These are phyloP conservation scores for Phycomyces nitens DNA, from an alignment of 192 early-diverging fungal species.

Conservation along the genomic window DNA sequence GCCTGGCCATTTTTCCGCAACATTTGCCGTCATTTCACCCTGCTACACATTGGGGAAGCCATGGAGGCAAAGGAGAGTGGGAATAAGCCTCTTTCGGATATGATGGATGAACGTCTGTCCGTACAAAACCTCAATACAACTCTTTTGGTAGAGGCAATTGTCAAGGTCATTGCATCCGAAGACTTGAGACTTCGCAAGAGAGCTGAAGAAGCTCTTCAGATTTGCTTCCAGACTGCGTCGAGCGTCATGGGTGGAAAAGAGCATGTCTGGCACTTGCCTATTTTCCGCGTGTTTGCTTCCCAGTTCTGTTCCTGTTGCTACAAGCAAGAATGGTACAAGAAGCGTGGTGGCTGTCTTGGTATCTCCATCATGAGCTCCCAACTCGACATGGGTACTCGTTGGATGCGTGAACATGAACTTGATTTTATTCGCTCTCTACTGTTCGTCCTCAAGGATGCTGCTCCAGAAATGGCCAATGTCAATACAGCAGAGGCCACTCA, in stretches of 20 bases:
- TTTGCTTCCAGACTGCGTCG: slow-evolving; percentile 59
- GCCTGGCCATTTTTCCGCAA: slow-evolving; percentile 63
- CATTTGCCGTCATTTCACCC: slow-evolving; percentile 71
- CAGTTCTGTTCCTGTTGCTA: slow-evolving; percentile 92
- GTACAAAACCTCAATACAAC: slow-evolving; percentile 54
- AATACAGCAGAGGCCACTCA: slow-evolving; percentile 72
- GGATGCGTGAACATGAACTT: slow-evolving; percentile 92
- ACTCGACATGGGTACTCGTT: slow-evolving; percentile 79
- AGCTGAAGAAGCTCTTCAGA: slow-evolving; percentile 62
- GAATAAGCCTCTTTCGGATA: slow-evolving; percentile 40
- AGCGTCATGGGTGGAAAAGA: slow-evolving; percentile 58
- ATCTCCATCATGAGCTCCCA: slow-evolving; percentile 80
- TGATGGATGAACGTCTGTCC: slow-evolving; percentile 46
- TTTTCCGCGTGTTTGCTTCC: slow-evolving; percentile 77
- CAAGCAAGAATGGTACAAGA: slow-evolving; percentile 79
- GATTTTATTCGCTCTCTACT: slow-evolving; percentile 92
- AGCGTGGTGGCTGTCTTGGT: slow-evolving; percentile 87
- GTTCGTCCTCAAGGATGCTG: slow-evolving; percentile 91
- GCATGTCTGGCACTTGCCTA: slow-evolving; percentile 57
- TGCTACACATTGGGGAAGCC: slow-evolving; percentile 68
- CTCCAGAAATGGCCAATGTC: slow-evolving; percentile 69
- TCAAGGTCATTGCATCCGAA: slow-evolving; percentile 74
- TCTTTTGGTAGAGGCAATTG: slow-evolving; percentile 76
- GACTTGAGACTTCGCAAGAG: slow-evolving; percentile 51
- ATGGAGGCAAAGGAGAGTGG: slow-evolving; percentile 50